These are phyloP conservation scores for Shiraia sp. DNA, from an alignment of 2,329 filamentous ascomycete genomes.

Conservation along the genomic window DNA sequence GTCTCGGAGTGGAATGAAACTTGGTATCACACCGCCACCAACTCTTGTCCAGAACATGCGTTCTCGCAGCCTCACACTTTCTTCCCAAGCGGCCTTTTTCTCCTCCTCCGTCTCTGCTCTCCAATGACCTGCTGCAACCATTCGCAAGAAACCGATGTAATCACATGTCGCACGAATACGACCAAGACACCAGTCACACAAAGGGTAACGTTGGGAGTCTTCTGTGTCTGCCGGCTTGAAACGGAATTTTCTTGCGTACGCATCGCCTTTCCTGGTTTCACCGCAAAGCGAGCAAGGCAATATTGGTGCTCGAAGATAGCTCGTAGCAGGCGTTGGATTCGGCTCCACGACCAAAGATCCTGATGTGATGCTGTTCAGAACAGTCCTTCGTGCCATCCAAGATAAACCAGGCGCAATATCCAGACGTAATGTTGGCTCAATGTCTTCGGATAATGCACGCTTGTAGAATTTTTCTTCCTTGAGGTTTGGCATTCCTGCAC, in stretches of 20 bases:
- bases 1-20: conserved; percentile 46
- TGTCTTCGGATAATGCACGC: conserved; percentile 82
- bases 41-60: conserved; percentile 97
- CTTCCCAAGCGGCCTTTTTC: conserved; percentile 90
- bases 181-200: conserved; percentile 85
- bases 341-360: conserved; percentile 89
- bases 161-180: conserved; percentile 88
- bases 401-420: conserved; percentile 89
- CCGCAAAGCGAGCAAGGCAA: conserved; percentile 87
- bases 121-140: conserved; percentile 92
- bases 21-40: conserved; percentile 85
- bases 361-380: conserved; percentile 80
- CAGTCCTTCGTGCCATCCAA: conserved; percentile 86
- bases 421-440: conserved; percentile 89
- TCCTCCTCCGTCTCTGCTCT: conserved; percentile 80
- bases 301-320: conserved; percentile 56
- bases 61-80: conserved; percentile 85
- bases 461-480: conserved; percentile 97
- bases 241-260: conserved; percentile 78
- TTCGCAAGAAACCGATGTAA: conserved; percentile 86
- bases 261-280: conserved; percentile 71
- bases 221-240: conserved; percentile 89
- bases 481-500: conserved; percentile 59
- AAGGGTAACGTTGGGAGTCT: conserved; percentile 82
- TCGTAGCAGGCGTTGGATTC: conserved; percentile 53